Conservation (phyloP, 345 rosid species). For the Salix brachista region DNA sequence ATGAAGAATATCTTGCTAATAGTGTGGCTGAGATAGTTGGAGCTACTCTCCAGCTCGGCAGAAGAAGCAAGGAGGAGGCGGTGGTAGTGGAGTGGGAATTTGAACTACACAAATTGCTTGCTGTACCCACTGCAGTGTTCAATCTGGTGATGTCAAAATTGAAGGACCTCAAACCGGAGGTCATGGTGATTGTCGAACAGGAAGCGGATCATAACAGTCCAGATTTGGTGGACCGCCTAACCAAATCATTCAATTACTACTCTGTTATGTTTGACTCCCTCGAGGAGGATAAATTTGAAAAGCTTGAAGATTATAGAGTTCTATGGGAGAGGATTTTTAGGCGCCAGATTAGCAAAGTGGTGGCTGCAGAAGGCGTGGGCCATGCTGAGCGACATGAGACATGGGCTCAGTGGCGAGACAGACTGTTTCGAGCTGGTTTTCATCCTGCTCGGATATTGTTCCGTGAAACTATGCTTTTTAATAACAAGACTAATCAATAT, state of each 20-base stretch:
- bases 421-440: conserved; percentile 54
- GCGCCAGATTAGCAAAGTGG: conserved; percentile 65
- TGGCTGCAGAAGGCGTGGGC: conserved; percentile 65
- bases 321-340: conserved; percentile 68
- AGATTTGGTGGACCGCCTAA: conserved; percentile 65
- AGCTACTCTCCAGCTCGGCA: conserved; percentile 63
- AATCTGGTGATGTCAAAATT: conserved; percentile 55
- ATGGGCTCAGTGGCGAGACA: conserved; percentile 51
- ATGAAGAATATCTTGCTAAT: conserved; percentile 52
- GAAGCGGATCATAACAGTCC: conserved; percentile 78
- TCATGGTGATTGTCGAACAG: conserved; percentile 74
- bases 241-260: conserved; percentile 69
- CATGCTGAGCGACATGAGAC: conserved; percentile 84
- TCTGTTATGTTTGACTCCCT: conserved; percentile 87
- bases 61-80: conserved; percentile 54
- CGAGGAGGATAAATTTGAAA: conserved; percentile 52
- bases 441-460: conserved; percentile 19
- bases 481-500: too few species aligned
- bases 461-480: too few species aligned
- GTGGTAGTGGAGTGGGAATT: conserved; percentile 75
- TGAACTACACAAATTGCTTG: conserved; percentile 65
- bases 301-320: conserved; percentile 19
- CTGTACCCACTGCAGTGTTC: conserved; percentile 29
- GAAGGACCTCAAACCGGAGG: conserved; percentile 55
- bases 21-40: conserved; percentile 58